These are phyloP conservation scores for Stellera chamaejasme DNA, from an alignment of 345 rosid genomes.

Conservation along the genomic window DNA sequence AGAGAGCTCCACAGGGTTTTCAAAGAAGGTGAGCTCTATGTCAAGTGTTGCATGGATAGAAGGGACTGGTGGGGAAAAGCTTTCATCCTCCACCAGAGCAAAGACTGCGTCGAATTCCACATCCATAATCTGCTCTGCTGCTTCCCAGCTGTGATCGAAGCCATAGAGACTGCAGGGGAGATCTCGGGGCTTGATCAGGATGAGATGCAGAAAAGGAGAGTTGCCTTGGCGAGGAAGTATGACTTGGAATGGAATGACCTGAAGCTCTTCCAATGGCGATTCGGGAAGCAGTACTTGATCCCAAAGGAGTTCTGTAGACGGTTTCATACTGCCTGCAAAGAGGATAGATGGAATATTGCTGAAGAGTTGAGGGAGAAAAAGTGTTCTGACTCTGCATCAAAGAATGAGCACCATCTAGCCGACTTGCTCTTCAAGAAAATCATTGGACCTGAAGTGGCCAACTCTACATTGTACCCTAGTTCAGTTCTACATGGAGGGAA, in stretches of 20 bases:
- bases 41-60: conserved; percentile 53
- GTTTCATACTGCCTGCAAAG: conserved; percentile 59
- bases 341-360: conserved; percentile 65
- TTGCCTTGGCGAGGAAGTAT: conserved; percentile 53
- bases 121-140: conserved; percentile 64
- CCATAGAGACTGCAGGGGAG: conserved; percentile 74
- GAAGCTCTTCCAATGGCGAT: conserved; percentile 64
- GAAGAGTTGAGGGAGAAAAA: conserved; percentile 59
- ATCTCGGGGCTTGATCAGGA: conserved; percentile 76
- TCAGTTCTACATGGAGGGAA: conserved; percentile 59
- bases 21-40: conserved; percentile 81
- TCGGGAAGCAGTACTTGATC: conserved; percentile 72
- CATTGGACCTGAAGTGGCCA: conserved; percentile 27
- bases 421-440: conserved; percentile 58
- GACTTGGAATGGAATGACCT: conserved; percentile 73
- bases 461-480: conserved; percentile 51
- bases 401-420: conserved; percentile 53
- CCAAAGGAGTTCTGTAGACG: conserved; percentile 38
- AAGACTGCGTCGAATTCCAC: conserved; percentile 72
- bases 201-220: conserved; percentile 73
- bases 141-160: conserved; percentile 72
- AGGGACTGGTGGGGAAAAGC: conserved; percentile 88
- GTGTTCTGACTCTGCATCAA: conserved; percentile 30
- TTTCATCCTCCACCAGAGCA: conserved; percentile 63
- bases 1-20: conserved; percentile 67